Evolutionary conservation across 345 rosid genomes (phyloP).

Genomic region (Eucalyptus brandiana): DNA sequence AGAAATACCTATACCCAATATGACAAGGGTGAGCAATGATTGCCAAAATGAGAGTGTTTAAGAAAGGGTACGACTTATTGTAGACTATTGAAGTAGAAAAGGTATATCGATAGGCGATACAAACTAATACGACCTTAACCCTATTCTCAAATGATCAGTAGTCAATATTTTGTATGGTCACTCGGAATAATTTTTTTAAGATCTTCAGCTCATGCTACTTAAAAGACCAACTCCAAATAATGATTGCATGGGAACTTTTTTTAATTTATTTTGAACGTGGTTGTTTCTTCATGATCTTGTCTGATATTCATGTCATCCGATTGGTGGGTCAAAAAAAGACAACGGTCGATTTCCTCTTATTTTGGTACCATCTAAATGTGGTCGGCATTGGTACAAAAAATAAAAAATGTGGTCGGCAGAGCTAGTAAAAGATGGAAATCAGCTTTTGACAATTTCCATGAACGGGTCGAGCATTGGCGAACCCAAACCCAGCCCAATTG

Average conservation of each 20-base stretch:
- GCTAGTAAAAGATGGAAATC: not conserved
- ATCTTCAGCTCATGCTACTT: not conserved
- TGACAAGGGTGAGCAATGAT: accelerated
- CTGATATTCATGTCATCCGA: not conserved
- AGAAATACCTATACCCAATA: not conserved
- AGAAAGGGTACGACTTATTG: accelerated
- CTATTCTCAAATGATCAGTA: not conserved
- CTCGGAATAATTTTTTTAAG: accelerated
- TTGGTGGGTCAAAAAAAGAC: not conserved
- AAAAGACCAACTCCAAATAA: not conserved
- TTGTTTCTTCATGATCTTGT: not conserved
- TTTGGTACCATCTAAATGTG: not conserved
- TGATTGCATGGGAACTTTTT: not conserved
- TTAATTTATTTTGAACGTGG: not conserved
- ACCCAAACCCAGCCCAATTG: not conserved
- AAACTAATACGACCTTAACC: not conserved
- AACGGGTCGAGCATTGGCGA: not conserved
- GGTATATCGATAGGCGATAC: accelerated
- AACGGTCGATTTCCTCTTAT: not conserved
- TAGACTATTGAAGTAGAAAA: not conserved
- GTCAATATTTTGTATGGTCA: not conserved
- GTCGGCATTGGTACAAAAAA: not conserved
- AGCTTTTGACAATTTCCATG: not conserved
- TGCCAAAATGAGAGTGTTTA: accelerated
- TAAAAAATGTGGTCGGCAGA: not conserved